These are phyloP conservation scores for Mycena alexandri DNA, from an alignment of 768 basidiomycete species.

Conservation along the genomic window DNA sequence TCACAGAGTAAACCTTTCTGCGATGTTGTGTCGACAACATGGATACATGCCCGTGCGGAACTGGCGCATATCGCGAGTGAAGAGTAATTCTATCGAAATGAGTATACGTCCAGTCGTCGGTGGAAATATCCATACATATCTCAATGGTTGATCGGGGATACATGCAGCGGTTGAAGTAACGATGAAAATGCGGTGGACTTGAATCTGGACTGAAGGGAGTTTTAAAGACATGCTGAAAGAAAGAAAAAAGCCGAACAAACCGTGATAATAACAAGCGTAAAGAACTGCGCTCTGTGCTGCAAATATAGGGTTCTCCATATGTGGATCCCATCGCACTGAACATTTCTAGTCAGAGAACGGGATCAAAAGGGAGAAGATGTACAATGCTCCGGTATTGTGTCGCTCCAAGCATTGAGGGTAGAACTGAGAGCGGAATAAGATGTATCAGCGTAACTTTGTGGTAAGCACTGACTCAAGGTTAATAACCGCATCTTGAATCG, in stretches of 20 bases:
- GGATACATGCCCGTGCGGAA: constrained; percentile 73
- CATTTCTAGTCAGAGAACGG: constrained; percentile 37
- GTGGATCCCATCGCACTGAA: constrained; percentile 48
- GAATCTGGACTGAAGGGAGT: constrained; percentile 58
- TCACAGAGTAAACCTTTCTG: constrained; percentile 23
- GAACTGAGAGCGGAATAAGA: constrained; percentile 44
- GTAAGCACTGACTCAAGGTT: constrained; percentile 52
- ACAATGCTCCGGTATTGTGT: constrained; percentile 70
- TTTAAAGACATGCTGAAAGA: neutral
- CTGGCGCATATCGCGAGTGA: constrained; percentile 81
- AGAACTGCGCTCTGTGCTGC: constrained; percentile 42
- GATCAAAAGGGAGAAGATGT: neutral
- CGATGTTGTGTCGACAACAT: constrained; percentile 63
- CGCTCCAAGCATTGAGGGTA: constrained; percentile 75
- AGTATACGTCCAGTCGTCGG: neutral
- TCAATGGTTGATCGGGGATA: too few relatives aligned
- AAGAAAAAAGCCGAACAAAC: neutral
- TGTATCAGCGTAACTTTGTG: neutral
- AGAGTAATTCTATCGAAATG: constrained; percentile 52
- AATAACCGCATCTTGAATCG: constrained; percentile 66
- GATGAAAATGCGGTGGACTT: constrained; percentile 78
- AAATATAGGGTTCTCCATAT: constrained; percentile 36
- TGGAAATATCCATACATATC: constrained; percentile 9
- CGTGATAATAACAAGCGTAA: constrained; percentile 41
- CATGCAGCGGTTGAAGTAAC: constrained; percentile 49